Percentiles rank a stretch among this genome's conserved stretches.
Evolutionary conservation across 2,329 filamentous ascomycete species (phyloP).

Genomic region (Arthrobotrys musiformis): DNA sequence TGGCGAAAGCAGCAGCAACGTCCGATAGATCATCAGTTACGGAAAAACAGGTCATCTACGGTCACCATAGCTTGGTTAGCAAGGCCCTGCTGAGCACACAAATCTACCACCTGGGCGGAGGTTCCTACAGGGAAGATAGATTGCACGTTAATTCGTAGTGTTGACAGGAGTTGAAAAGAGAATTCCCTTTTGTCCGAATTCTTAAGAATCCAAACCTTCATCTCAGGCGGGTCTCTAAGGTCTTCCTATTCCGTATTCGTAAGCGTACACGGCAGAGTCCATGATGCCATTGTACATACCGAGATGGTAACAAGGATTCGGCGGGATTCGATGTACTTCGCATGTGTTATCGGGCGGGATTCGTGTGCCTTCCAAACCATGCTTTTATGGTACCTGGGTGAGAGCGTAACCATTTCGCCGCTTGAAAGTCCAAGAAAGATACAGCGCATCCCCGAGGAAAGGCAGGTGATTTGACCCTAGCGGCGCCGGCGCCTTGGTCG

Average conservation of each 20-base stretch:
- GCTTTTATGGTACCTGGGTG: conserved; percentile 38
- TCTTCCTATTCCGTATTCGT: conserved; percentile 74
- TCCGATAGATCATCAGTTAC: conserved; percentile 89
- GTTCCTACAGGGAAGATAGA: conserved; percentile 84
- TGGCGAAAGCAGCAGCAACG: conserved; percentile 93
- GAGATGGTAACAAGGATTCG: conserved; percentile 65
- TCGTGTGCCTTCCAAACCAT: conserved; percentile 61
- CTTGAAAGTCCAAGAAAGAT: conserved; percentile 88
- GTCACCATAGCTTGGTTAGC: neutral
- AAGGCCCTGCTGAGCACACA: too few relatives aligned
- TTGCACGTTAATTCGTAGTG: conserved; percentile 85
- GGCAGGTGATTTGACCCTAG: conserved; percentile 76
- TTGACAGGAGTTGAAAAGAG: conserved; percentile 86
- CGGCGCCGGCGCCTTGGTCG: conserved; percentile 60
- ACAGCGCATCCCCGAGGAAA: conserved; percentile 87
- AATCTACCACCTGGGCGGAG: neutral
- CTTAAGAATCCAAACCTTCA: conserved; percentile 98
- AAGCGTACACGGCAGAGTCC: conserved; percentile 67
- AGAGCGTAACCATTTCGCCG: conserved; percentile 85
- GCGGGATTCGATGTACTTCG: conserved; percentile 90
- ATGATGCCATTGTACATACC: conserved; percentile 81
- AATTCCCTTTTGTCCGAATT: conserved; percentile 94
- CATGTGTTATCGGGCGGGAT: conserved; percentile 84
- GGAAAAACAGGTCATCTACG: conserved; percentile 77
- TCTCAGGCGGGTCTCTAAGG: conserved; percentile 81